phyloP scores from a whole-genome alignment of 768 basidiomycete genomes.

The Kwoniella sp. region DNA sequence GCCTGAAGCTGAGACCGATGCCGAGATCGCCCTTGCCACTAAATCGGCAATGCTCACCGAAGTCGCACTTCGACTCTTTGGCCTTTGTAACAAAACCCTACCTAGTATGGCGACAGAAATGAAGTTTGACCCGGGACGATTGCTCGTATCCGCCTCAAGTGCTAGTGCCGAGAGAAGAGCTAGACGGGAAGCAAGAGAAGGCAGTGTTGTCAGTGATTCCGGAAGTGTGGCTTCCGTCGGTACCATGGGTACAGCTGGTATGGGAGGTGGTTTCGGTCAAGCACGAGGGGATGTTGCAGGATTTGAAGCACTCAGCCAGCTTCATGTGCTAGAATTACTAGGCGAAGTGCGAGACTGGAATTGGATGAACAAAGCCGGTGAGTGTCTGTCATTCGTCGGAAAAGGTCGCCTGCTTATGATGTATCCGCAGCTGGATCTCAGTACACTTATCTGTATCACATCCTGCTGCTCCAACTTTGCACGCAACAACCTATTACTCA shows the following conservation, averaged over 20 bases:
- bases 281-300: slow-evolving; percentile 55
- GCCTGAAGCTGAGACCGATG: slow-evolving; percentile 56
- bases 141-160: slow-evolving; percentile 62
- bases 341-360: slow-evolving; percentile 75
- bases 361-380: slow-evolving; percentile 75
- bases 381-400: slow-evolving; percentile 36
- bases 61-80: slow-evolving; percentile 74
- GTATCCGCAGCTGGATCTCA: slow-evolving; percentile 49
- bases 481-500: slow-evolving; percentile 63
- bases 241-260: slow-evolving; percentile 49
- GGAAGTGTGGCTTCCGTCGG: slow-evolving; percentile 49
- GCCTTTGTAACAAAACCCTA: slow-evolving; percentile 78
- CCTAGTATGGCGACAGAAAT: slow-evolving; percentile 75
- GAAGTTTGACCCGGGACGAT: slow-evolving; percentile 81
- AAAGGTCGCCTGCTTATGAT: neutral
- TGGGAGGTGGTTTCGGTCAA: slow-evolving; percentile 57
- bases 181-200: slow-evolving; percentile 50
- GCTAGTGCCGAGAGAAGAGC: slow-evolving; percentile 50
- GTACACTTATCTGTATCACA: slow-evolving; percentile 71
- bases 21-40: slow-evolving; percentile 53
- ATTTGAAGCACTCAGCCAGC: slow-evolving; percentile 66
- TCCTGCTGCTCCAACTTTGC: slow-evolving; percentile 67
- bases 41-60: slow-evolving; percentile 67
- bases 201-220: slow-evolving; percentile 48
- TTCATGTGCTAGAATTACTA: slow-evolving; percentile 77